phyloP scores from a whole-genome alignment of 805 yeast genomes.

The Diddensiella transvaalensis region DNA sequence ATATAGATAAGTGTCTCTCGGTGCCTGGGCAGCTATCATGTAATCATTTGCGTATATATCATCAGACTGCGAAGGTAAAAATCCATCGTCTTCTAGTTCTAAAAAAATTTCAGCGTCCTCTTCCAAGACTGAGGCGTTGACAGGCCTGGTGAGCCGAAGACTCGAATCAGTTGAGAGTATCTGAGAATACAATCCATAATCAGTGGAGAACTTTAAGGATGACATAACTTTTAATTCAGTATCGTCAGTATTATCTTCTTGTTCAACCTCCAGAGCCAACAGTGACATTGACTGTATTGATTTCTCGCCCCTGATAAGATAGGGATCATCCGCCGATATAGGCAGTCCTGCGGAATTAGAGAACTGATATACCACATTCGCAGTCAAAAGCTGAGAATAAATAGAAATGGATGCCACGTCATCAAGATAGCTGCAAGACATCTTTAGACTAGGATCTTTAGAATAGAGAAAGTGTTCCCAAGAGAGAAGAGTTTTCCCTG shows the following conservation, averaged over 20 bases:
- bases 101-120: neutral
- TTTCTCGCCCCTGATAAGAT: constrained; percentile 16
- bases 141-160: neutral
- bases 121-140: neutral
- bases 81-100: neutral
- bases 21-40: neutral
- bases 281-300: constrained; percentile 7
- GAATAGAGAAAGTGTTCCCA: constrained; percentile 69
- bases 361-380: constrained; percentile 36
- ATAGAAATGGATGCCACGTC: constrained; percentile 26
- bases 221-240: constrained; percentile 10
- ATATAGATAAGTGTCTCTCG: constrained; percentile 5
- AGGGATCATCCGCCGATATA: constrained; percentile 39
- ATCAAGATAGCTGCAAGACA: constrained; percentile 34
- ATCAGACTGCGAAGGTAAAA: constrained; percentile 6
- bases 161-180: constrained; percentile 11
- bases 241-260: neutral
- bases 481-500: constrained; percentile 49
- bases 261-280: constrained; percentile 5
- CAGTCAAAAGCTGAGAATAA: constrained; percentile 34
- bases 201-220: constrained; percentile 9
- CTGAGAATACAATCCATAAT: constrained; percentile 9
- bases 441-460: constrained; percentile 49
- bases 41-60: constrained; percentile 6
- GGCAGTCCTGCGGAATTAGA: constrained; percentile 37